Evolutionary conservation across 306 rosid species (phyloP).

Genomic region (Purshia tridentata): DNA sequence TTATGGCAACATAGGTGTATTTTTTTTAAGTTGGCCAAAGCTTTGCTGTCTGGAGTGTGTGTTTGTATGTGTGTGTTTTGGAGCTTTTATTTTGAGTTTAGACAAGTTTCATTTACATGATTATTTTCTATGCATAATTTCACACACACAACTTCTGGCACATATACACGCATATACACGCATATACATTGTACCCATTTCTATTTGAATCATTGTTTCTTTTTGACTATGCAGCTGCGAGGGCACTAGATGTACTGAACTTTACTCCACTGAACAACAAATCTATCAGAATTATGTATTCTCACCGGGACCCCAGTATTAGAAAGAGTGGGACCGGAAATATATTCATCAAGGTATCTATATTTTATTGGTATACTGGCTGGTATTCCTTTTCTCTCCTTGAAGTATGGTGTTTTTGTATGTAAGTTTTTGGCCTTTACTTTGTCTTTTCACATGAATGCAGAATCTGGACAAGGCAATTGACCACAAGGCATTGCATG

Average conservation of each 20-base stretch:
- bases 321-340: conserved; percentile 66
- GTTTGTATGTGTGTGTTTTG: neutral
- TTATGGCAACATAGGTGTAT: neutral
- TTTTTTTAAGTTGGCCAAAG: neutral
- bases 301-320: conserved; percentile 66
- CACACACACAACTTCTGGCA: too few relatives aligned
- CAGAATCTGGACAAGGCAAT: conserved; percentile 83
- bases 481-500: conserved; percentile 70
- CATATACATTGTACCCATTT: too few relatives aligned
- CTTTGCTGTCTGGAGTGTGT: neutral
- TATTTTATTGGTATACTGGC: neutral
- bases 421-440: neutral
- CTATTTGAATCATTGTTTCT: neutral
- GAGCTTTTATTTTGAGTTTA: neutral
- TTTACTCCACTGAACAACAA: conserved; percentile 65
- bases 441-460: conserved; percentile 14
- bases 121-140: neutral
- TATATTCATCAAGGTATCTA: conserved; percentile 61
- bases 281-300: conserved; percentile 57
- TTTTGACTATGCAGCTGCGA: conserved; percentile 21
- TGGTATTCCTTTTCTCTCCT: neutral
- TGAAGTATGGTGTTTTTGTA: neutral
- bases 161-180: too few relatives aligned
- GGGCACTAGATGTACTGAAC: conserved; percentile 46
- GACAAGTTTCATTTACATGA: neutral